Evolutionary conservation across 306 rosid species (phyloP).

Genomic region (Bauhinia variegata): DNA sequence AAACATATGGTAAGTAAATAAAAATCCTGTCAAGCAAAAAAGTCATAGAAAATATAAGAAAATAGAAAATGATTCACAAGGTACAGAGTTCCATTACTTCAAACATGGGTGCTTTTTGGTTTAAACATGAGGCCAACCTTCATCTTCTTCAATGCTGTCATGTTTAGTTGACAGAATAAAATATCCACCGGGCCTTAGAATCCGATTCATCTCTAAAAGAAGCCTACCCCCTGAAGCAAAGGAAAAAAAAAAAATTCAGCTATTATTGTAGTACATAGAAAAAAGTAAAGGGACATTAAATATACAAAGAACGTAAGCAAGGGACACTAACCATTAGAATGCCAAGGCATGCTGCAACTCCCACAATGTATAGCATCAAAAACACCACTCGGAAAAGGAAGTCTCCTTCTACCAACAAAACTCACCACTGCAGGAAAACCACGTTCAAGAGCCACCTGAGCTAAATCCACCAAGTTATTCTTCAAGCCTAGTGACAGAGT

Average conservation of each 20-base stretch:
- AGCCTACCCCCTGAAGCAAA: conserved; percentile 75
- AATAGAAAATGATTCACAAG: conserved; percentile 8
- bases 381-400: conserved; percentile 86
- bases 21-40: conserved; percentile 13
- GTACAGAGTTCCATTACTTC: conserved; percentile 1
- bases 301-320: conserved; percentile 8
- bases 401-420: conserved; percentile 74
- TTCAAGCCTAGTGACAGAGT: conserved; percentile 87
- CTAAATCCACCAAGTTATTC: conserved; percentile 82
- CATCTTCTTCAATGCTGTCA: conserved; percentile 80
- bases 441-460: conserved; percentile 91
- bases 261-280: conserved; percentile 6
- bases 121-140: conserved; percentile 59
- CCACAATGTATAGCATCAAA: conserved; percentile 91
- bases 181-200: conserved; percentile 87
- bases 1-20: conserved; percentile 5
- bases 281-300: background rate
- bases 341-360: conserved; percentile 78
- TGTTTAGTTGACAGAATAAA: conserved; percentile 82
- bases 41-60: conserved; percentile 6
- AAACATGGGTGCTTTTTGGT: conserved; percentile 15
- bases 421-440: conserved; percentile 81
- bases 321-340: conserved; percentile 67
- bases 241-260: conserved; percentile 16
- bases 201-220: conserved; percentile 89